These are phyloP conservation scores for Arabidopsis suecica DNA, from an alignment of 345 rosid genomes.

Conservation along the genomic window DNA sequence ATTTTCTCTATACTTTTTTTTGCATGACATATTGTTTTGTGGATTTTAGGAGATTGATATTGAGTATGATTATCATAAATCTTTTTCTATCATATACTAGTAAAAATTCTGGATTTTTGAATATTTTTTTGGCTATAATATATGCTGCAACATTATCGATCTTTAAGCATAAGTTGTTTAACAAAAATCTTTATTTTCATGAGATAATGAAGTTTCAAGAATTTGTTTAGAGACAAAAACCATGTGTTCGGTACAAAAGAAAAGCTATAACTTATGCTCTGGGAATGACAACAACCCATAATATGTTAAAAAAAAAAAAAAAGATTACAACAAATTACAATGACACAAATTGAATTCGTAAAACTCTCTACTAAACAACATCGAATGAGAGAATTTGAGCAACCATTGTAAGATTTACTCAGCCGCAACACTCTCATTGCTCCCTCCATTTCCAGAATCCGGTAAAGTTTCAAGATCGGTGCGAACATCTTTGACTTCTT, in stretches of 20 bases:
- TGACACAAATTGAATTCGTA: conserved; percentile 31
- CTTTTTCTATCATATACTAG: too few species aligned
- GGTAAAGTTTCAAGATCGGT: conserved; percentile 72
- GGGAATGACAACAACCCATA: conserved; percentile 12
- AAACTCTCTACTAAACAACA: conserved; percentile 40
- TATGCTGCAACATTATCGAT: neutral
- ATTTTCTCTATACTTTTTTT: too few species aligned
- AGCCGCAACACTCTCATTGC: conserved; percentile 50
- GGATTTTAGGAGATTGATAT: too few species aligned
- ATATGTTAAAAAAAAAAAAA: conserved; percentile 23
- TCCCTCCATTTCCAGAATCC: conserved; percentile 51
- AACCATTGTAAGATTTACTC: conserved; percentile 47
- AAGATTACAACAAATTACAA: conserved; percentile 41
- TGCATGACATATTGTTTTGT: too few species aligned
- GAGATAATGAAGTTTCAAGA: conserved; percentile 6
- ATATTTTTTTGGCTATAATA: too few species aligned
- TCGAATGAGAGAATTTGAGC: conserved; percentile 5
- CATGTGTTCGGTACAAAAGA: neutral
- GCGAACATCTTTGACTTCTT: conserved; percentile 60
- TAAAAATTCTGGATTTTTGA: too few species aligned
- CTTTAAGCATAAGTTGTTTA: neutral
- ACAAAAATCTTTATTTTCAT: conserved; percentile 3
- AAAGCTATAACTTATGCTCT: conserved; percentile 9
- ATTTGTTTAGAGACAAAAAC: conserved; percentile 17
- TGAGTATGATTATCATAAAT: too few species aligned